Base-by-base conservation (phyloP, 495 filamentous ascomycete species). In the Aspergillus sparsus region DNA sequence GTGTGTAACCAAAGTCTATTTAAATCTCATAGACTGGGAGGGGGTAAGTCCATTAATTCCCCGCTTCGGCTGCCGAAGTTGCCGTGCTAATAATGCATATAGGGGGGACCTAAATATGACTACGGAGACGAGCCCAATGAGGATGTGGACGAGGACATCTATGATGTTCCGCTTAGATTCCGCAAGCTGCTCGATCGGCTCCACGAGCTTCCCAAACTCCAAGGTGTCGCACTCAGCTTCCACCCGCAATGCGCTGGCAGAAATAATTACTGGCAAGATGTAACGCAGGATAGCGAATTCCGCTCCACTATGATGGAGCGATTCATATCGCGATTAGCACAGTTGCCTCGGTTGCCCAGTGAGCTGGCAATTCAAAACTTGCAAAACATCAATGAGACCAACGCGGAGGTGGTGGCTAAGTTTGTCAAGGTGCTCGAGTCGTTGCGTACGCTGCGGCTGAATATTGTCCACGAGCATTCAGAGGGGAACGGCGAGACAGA, bases 281-380 rank as follows among this genome's bases (percentile, higher is more conserved):
- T 15, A 2, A 27, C n/a, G 15, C 65, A 70, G 49, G 35, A 49
- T 1, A 6, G 13, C 0, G 33, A 9, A 2, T 66, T 66, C 27
- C 65, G 69, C 47, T 41, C 33, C 13, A 42, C 37, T 4, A 16
- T 67, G 32, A 55, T 71, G 44, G 2, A 57, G 18, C 44, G 55
- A 49, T 37, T 61, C 12, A 41, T 66, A 27, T 9, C 51, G 7
- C 15, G 15, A 8, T 39, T 68, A 0, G 60, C 46, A 7, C 57
- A 52, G 10, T 32, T 70, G 12, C 49, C 46, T 41, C 58, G 36
- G 12, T 53, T 49, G 2, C 42, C 57, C 27, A 47, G 51, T 44
- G 69, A 68, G n/a, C 55, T 69, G 2, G 63, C 53, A 2, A 55
- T 71, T 27, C 62, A 44, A 2, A 58, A 71, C 18, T 47, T 66